These are phyloP conservation scores for Rubia yunnanensis DNA, from an alignment of 257 asterid genomes.

Conservation along the genomic window DNA sequence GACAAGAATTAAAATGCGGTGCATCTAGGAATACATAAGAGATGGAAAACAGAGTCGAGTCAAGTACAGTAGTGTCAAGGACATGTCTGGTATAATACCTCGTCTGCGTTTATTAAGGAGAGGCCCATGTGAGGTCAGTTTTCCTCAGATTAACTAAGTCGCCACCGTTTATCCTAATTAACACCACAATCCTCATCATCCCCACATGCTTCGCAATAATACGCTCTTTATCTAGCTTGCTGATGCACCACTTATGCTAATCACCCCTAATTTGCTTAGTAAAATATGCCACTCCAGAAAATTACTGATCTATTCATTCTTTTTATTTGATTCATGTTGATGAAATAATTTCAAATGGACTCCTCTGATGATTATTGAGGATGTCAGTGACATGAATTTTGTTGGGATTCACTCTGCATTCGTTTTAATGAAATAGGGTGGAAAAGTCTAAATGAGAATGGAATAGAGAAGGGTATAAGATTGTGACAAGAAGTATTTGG, in stretches of 20 bases:
- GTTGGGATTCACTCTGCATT: too few species aligned
- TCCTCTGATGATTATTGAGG: too few species aligned
- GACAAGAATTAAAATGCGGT: not conserved
- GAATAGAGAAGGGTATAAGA: too few species aligned
- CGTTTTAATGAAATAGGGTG: too few species aligned
- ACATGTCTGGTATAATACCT: not conserved
- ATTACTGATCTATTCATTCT: too few species aligned
- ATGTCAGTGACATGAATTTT: too few species aligned
- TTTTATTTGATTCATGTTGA: too few species aligned
- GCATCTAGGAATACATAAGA: not conserved
- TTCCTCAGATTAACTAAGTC: not conserved
- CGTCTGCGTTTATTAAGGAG: not conserved
- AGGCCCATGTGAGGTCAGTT: not conserved
- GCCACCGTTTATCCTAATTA: slow-evolving; percentile 5
- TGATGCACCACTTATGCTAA: not conserved
- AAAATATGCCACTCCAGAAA: too few species aligned
- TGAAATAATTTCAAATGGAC: too few species aligned
- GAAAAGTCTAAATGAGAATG: too few species aligned
- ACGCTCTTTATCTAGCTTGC: not conserved
- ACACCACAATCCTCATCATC: not conserved
- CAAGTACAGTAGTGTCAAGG: not conserved
- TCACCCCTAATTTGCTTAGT: not conserved
- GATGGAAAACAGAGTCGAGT: not conserved
- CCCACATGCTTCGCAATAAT: slow-evolving; percentile 4
- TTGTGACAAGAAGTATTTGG: too few species aligned